phyloP scores from a whole-genome alignment of 129 eudicot species.

The Flaveria bidentis region DNA sequence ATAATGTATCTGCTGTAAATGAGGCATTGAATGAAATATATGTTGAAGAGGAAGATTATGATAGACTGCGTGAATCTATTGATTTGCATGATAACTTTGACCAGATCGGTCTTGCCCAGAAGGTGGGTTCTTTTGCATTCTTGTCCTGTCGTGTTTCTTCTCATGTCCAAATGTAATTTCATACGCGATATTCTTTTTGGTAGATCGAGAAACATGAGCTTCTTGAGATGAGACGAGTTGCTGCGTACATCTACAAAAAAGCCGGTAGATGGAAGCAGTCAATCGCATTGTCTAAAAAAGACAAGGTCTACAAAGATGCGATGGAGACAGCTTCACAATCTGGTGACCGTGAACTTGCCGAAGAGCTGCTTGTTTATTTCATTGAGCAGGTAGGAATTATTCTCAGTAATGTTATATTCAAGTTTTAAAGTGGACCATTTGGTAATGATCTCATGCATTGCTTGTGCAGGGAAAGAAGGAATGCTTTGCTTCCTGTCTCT shows the following conservation, averaged over 20 bases:
- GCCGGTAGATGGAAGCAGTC: slow-evolving; percentile 99
- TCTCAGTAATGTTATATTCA: not conserved
- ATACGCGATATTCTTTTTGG: slow-evolving; percentile 19
- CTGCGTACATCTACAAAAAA: slow-evolving; percentile 96
- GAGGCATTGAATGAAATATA: slow-evolving; percentile 97
- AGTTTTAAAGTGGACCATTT: not conserved
- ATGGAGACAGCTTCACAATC: slow-evolving; percentile 99
- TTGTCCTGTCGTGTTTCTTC: not conserved
- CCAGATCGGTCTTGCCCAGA: slow-evolving; percentile 98
- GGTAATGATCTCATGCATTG: not conserved
- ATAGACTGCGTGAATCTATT: slow-evolving; percentile 89
- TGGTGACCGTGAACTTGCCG: slow-evolving; percentile 98
- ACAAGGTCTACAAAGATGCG: slow-evolving; percentile 94
- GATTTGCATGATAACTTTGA: slow-evolving; percentile 98
- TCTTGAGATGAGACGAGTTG: slow-evolving; percentile 99
- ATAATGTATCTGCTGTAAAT: slow-evolving; percentile 93
- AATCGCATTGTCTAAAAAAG: slow-evolving; percentile 92
- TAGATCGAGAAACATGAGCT: slow-evolving; percentile 99
- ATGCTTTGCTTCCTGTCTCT: slow-evolving; percentile 95
- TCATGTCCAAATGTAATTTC: not conserved
- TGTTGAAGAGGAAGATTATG: slow-evolving; percentile 98
- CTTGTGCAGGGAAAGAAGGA: slow-evolving; percentile 94
- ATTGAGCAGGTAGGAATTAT: slow-evolving; percentile 70
- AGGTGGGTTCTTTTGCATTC: slow-evolving; percentile 46
- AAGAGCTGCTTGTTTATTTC: slow-evolving; percentile 93